Percentiles rank a stretch among this genome's conserved stretches.
Evolutionary conservation across 2,329 filamentous ascomycete species (phyloP).

Genomic region (Blastomyces silverae): DNA sequence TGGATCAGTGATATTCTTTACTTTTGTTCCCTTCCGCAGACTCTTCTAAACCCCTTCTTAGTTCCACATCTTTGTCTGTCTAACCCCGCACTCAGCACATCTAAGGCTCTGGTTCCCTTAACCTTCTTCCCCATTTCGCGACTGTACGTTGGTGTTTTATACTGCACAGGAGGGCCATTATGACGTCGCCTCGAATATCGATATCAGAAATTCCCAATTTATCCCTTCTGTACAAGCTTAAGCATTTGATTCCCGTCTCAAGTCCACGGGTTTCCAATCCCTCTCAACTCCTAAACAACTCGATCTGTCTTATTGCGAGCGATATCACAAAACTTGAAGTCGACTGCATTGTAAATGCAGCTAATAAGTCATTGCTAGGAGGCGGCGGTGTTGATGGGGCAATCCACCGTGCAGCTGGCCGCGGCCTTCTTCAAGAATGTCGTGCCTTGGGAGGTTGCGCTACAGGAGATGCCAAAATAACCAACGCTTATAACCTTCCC

Average conservation of each 20-base stretch:
- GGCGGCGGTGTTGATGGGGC: constrained; percentile 88
- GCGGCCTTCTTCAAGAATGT: constrained; percentile 62
- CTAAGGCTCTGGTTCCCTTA: not conserved
- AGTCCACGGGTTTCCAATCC: constrained; percentile 30
- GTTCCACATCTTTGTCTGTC: not conserved
- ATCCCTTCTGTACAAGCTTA: constrained; percentile 58
- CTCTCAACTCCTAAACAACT: constrained; percentile 58
- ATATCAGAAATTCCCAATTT: constrained; percentile 36
- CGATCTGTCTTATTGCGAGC: constrained; percentile 62
- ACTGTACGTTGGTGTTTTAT: not conserved
- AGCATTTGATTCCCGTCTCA: constrained; percentile 41
- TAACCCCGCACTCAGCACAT: not conserved
- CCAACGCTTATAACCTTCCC: constrained; percentile 66
- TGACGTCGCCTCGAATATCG: constrained; percentile 16
- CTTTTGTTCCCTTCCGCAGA: not conserved
- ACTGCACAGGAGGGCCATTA: not conserved
- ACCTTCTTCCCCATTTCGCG: not conserved
- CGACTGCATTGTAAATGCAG: constrained; percentile 88
- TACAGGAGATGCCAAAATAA: constrained; percentile 78
- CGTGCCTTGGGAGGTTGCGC: constrained; percentile 61
- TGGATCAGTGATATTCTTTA: not conserved
- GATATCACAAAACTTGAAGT: constrained; percentile 76
- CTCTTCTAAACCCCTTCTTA: not conserved
- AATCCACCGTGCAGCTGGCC: constrained; percentile 78
- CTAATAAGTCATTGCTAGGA: constrained; percentile 69